Evolutionary conservation across 2,329 filamentous ascomycete genomes (phyloP), one percentile per base, ranked within the genome.

Genomic region (Knufia fluminis): DNA sequence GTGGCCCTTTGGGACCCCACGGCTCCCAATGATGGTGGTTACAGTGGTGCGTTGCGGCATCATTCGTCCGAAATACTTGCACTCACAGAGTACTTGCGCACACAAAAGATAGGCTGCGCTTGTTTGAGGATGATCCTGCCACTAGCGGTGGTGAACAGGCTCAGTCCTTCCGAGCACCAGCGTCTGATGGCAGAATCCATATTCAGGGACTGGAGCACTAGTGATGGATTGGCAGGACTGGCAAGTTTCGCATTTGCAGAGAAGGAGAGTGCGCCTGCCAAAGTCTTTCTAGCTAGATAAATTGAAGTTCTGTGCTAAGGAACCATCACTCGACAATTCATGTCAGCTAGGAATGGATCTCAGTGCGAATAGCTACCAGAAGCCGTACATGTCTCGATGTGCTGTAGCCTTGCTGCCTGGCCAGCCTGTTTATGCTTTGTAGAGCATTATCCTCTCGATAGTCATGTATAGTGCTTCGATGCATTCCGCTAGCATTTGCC

Each of bases 111-210:
- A 7, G 42, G 42, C 24, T 45, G 42, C 26, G 14, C 24, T 8
- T 45, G 42, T 22, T 17, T 45, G 4, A 10, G 23, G 6, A 45
- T 45, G 42, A 45, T 45, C 7, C 28, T 45, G 12, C 42, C 42
- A 9, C 17, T 45, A 14, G 19, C 24, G 6, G 42, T 45, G 23
- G 42, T 45, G 7, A 12, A 45, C 24, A 45, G 42, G 26, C 28
- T 45, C n/a, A n/a, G 42, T 32, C 23, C 42, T 22, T 40, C 38
- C 12, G 12, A 6, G 8, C 38, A 22, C 14, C n/a, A 40, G 22
- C 12, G 38, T 40, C 38, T 3, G 4, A 17, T 40, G 16, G 38
- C 38, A 4, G 38, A 40, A 12, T 10, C 17, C 8, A 16, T 22
- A 3, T 40, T 40, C 22, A 40, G 16, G 38, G 38, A 40, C 22